Percentiles rank a stretch among this genome's conserved stretches.
phyloP scores from a whole-genome alignment of 2,329 filamentous ascomycete species.

The Xylariaceae sp. region DNA sequence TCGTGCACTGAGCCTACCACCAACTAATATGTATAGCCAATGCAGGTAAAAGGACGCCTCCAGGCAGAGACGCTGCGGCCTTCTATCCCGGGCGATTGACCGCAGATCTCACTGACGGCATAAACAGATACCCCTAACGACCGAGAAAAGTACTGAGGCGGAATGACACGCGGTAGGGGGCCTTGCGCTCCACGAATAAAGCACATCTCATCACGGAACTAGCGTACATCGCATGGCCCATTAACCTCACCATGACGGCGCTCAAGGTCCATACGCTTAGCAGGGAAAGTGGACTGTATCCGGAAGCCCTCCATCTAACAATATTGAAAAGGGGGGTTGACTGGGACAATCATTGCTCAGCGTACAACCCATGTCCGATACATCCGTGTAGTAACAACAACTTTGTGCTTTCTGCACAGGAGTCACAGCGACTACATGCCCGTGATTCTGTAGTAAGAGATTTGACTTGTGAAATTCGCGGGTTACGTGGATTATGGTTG shows the following conservation, averaged over 20 bases:
- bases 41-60: no score
- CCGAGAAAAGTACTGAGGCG: neutral
- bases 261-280: neutral
- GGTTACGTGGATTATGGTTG: neutral
- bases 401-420: neutral
- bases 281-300: neutral
- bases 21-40: no score
- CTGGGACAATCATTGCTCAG: neutral
- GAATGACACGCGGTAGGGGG: neutral
- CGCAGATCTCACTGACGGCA: neutral
- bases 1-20: no score
- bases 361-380: neutral
- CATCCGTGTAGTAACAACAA: neutral
- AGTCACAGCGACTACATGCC: neutral
- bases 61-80: neutral
- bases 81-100: neutral
- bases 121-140: no score
- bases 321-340: neutral
- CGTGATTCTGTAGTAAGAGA: neutral
- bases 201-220: neutral
- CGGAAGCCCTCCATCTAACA: neutral
- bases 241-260: neutral
- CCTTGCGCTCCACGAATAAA: neutral
- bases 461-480: neutral
- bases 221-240: neutral